A percentile compares a stretch with the other conserved stretches of the same genome.
These are phyloP conservation scores for Cenchrus fungigraminus DNA, from an alignment of 176 grass and related monocot species.

Conservation along the genomic window DNA sequence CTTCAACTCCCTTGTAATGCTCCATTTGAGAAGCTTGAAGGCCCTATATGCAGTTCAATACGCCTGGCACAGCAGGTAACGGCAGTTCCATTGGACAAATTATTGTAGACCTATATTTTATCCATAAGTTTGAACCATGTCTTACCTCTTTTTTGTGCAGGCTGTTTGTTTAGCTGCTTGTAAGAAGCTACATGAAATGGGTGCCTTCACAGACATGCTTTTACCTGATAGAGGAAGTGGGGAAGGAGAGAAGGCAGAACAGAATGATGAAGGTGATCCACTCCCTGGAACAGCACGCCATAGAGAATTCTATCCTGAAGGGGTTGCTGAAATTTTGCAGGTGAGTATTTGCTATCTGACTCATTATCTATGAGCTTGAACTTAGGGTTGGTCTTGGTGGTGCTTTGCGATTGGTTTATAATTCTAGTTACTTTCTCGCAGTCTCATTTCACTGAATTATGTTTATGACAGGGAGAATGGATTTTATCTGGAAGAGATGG, in stretches of 20 bases:
- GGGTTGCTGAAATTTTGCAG: constrained; percentile 79
- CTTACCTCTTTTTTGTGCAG: constrained; percentile 47
- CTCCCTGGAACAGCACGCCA: constrained; percentile 92
- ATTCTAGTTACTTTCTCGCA: background rate
- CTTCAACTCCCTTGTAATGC: constrained; percentile 98
- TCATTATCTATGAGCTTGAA: constrained; percentile 40
- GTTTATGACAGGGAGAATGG: constrained; percentile 87
- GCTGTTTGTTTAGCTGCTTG: constrained; percentile 98
- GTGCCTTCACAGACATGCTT: constrained; percentile 97
- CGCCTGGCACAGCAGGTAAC: constrained; percentile 91
- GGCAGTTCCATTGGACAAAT: constrained; percentile 32
- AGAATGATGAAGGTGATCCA: constrained; percentile 91
- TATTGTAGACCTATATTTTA: constrained; percentile 16
- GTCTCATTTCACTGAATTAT: constrained; percentile 35
- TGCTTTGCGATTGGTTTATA: background rate
- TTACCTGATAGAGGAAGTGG: constrained; percentile 94
- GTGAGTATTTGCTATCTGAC: constrained; percentile 50
- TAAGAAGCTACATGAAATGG: constrained; percentile 99
- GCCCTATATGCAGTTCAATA: constrained; percentile 90
- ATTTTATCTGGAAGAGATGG: constrained; percentile 84
- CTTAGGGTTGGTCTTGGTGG: constrained; percentile 14
- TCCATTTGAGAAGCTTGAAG: constrained; percentile 93
- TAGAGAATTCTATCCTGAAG: constrained; percentile 99
- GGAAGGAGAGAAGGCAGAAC: constrained; percentile 79
- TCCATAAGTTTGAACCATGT: constrained; percentile 21